Evolutionary conservation across 441 rosid species (phyloP).

Genomic region (Adansonia gregorii): DNA sequence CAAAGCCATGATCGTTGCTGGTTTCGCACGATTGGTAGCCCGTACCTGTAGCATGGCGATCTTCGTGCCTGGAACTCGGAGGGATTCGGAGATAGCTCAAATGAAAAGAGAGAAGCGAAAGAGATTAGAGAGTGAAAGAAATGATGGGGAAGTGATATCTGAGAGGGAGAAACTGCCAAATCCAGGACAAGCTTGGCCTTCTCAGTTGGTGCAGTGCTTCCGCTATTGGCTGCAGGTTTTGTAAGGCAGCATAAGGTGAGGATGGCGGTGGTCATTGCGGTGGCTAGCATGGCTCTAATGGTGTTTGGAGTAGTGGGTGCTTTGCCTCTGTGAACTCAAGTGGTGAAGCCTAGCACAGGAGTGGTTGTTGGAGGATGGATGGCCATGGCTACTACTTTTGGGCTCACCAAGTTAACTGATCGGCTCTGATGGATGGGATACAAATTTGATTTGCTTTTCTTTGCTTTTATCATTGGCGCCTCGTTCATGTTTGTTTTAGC

Average conservation of each 20-base stretch:
- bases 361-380: not conserved
- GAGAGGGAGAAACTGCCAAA: not conserved
- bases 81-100: not conserved
- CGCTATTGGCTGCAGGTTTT: not conserved
- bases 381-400: constrained; percentile 1
- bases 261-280: not conserved
- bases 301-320: not conserved
- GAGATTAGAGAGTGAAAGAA: not conserved
- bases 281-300: not conserved
- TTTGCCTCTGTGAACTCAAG: not conserved
- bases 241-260: not conserved
- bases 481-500: no score
- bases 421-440: not conserved
- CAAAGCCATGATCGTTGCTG: not conserved
- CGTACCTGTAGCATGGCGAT: constrained; percentile 2
- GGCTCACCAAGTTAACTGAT: not conserved
- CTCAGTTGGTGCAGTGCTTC: not conserved
- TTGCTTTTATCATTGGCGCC: no score
- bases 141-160: not conserved
- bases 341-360: not conserved
- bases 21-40: not conserved
- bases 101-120: constrained; percentile 2
- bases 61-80: not conserved
- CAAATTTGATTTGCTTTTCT: not conserved
- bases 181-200: not conserved